phyloP scores from a whole-genome alignment of 768 basidiomycete species.

The Pseudohyphozyma bogoriensis region DNA sequence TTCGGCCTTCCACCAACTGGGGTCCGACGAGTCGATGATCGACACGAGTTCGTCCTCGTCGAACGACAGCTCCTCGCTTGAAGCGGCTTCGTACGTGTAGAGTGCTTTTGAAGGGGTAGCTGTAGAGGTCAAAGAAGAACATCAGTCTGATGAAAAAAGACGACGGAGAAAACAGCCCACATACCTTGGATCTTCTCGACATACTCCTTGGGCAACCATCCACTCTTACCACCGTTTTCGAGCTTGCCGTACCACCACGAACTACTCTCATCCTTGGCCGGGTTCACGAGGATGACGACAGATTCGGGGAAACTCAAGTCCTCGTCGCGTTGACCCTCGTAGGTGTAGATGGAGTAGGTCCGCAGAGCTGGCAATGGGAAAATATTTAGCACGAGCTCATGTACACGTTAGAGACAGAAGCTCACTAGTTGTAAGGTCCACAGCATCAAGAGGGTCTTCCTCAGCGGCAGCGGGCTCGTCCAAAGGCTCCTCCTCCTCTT shows the following conservation, averaged over 20 bases:
- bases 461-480: conserved; percentile 34
- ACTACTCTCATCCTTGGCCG: conserved; percentile 64
- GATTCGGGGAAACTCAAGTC: conserved; percentile 83
- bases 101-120: conserved; percentile 64
- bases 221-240: conserved; percentile 45
- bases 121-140: conserved; percentile 13
- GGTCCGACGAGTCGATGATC: conserved; percentile 72
- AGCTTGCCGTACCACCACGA: conserved; percentile 72
- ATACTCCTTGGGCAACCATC: conserved; percentile 85
- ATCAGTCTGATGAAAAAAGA: not conserved
- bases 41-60: conserved; percentile 64
- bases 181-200: conserved; percentile 64
- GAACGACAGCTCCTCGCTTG: conserved; percentile 75
- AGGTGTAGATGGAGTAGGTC: conserved; percentile 71
- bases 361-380: conserved; percentile 6
- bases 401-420: not conserved
- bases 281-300: conserved; percentile 63
- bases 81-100: conserved; percentile 62
- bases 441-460: conserved; percentile 39
- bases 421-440: conserved; percentile 39
- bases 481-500: conserved; percentile 42
- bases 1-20: conserved; percentile 95
- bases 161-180: conserved; percentile 32
- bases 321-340: conserved; percentile 73
- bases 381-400: not conserved